Conservation (phyloP, 1,284 basidiomycete species). For the Somion occarium region DNA sequence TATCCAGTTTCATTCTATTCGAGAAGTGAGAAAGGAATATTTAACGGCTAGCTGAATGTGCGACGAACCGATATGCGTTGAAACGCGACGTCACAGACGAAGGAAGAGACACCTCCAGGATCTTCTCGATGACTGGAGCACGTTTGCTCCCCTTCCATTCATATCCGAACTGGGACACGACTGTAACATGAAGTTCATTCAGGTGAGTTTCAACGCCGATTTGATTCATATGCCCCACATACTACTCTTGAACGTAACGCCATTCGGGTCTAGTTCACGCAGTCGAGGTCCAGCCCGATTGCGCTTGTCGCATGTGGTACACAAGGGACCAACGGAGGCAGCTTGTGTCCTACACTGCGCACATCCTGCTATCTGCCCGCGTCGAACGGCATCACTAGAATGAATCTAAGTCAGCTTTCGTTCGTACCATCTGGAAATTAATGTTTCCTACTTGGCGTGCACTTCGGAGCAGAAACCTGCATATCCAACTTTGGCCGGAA, state of each 20-base stretch:
- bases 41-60: no score
- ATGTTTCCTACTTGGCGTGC: conserved; percentile 43
- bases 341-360: conserved; percentile 34
- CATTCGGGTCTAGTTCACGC: conserved; percentile 34
- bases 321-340: conserved; percentile 32
- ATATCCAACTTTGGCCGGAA: conserved; percentile 41
- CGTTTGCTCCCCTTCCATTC: conserved; percentile 41
- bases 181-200: conserved; percentile 3
- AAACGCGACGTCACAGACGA: conserved; percentile 32
- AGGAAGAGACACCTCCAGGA: conserved; percentile 44
- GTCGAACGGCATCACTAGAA: conserved; percentile 44
- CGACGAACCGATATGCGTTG: conserved; percentile 42
- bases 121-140: conserved; percentile 45
- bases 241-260: conserved; percentile 39
- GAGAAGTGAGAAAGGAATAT: no score
- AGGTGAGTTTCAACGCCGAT: background rate
- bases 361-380: conserved; percentile 42
- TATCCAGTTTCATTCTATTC: conserved; percentile 26
- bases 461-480: conserved; percentile 50
- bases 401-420: background rate
- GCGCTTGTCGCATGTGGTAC: conserved; percentile 39
- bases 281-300: conserved; percentile 32
- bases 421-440: background rate
- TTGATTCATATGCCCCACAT: conserved; percentile 12
- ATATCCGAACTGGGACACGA: conserved; percentile 36